Percentiles rank a stretch among this genome's conserved stretches.
These are phyloP conservation scores for Dryadomyces quercivorus DNA, from an alignment of 2,329 filamentous ascomycete species.

Conservation along the genomic window DNA sequence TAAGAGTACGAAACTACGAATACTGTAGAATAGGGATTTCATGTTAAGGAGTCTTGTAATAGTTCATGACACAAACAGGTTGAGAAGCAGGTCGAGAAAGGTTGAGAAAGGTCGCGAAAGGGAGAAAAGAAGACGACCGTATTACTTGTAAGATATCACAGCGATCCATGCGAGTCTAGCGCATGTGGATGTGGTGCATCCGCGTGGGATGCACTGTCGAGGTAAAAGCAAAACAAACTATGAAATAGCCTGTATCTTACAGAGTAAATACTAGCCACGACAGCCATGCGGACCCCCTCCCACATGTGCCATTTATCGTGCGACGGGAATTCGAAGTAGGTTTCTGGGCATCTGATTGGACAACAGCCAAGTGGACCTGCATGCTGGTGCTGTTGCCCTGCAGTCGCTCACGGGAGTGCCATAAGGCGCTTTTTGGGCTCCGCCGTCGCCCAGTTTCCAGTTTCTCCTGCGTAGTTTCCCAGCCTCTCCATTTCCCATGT, in stretches of 20 bases:
- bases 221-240: background rate
- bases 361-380: background rate
- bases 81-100: too few relatives aligned
- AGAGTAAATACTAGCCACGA: too few relatives aligned
- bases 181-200: background rate
- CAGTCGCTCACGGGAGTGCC: background rate
- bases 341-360: background rate
- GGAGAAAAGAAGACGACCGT: too few relatives aligned
- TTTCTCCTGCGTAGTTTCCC: too few relatives aligned
- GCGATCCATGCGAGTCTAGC: background rate
- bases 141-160: background rate
- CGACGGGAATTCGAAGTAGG: background rate
- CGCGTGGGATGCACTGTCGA: background rate
- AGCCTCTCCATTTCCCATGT: constrained; percentile 22
- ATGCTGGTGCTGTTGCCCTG: background rate
- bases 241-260: too few relatives aligned
- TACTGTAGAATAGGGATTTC: too few relatives aligned
- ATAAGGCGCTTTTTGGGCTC: constrained; percentile 1
- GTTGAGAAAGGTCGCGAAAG: too few relatives aligned
- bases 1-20: too few relatives aligned
- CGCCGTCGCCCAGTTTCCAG: background rate
- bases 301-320: background rate
- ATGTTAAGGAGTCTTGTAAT: too few relatives aligned
- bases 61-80: too few relatives aligned
- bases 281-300: background rate